Evolutionary conservation across 169 alveolate species (phyloP), one percentile per base, ranked within the genome.

Genomic region (Plasmodium chabaudi): DNA sequence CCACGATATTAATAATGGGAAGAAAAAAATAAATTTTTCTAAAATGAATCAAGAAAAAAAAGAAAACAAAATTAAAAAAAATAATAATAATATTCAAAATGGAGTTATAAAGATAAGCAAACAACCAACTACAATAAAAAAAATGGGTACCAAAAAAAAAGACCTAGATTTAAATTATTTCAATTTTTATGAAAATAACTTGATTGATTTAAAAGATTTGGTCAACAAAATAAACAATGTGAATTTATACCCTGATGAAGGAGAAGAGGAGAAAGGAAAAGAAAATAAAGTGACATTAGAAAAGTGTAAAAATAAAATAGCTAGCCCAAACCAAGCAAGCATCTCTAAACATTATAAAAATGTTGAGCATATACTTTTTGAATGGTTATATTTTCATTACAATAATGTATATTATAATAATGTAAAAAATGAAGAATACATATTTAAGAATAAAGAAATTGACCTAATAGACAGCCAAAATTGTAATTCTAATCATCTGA

Each of bases 351-450:
- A 65, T 59, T 82, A 39, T 61, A 67, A 65, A 23, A 67, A 21
- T 34, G 49, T 61, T 42, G 90, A 82, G 25, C 27, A 46, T 60
- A 82, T 82, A 44, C 46, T 82, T 13, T 82, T 67, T 49, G 90
- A 82, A 60, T 82, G 90, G 90, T 46, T 82, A 47, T 82, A 82
- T 55, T 82, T 82, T 23, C 90, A 82, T 64, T 82, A 82, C 61
- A 82, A 67, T 57, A 82, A 82, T 82, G 60, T 82, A n/a, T 9
- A 67, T 42, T 47, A 67, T 42, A 61, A 69, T 6, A 42, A 67
- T 10, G 84, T 82, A 47, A 17, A 53, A 25, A 47, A 82, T 67
- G n/a, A 39, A 46, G 15, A 53, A 47, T 82, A 67, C 42, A 17
- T 82, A 17, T 67, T 65, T 67, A 67, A 21, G n/a, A 72, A 55